Evolutionary conservation across 345 rosid genomes (phyloP), one percentile per base, ranked within the genome.

Genomic region (Durio zibethinus): DNA sequence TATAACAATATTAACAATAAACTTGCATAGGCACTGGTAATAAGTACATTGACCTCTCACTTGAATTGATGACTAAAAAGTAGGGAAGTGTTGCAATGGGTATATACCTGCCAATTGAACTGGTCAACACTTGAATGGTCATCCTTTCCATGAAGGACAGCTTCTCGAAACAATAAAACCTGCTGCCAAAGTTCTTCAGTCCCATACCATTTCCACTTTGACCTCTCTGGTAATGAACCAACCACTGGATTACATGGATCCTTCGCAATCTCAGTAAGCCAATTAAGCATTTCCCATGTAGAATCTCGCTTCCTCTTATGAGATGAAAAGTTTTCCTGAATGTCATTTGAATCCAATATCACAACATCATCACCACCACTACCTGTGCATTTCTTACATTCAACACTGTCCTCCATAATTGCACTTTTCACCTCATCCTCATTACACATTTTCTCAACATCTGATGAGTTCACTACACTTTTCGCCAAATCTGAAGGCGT

Each of bases 161-260:
- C 81, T 36, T 91, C 94, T 27, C 98, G 85, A 82, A 82, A 87
- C 81, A 82, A 74, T 76, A 96, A 85, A 67, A 86, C 85, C 84
- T 88, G 94, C 86, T 85, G 93, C 99, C 99, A 92, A 10, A 84
- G 75, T 80, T 88, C 89, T 33, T 84, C 91, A 70, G 72, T 85
- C 70, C 88, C 91, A 81, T 77, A 87, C 74, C 82, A 80, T 10
- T 73, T 89, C 99, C 97, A 96, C 57, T 88, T 86, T 27, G 97
- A 84, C 63, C 81, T 83, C 57, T 92, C 97, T 0, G 97, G 98
- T 80, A 93, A 78, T 50, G 80, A 45, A 73, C 74, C 87, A 77
- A 90, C 75, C 15, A 78, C 77, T 2, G 78, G 75, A 76, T 86
- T 82, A 79, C 87, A 89, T 5, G 98, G 99, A 84, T 90, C 74